Conservation (phyloP, 2,329 filamentous ascomycete genomes). For the Arthroderma sp. region DNA sequence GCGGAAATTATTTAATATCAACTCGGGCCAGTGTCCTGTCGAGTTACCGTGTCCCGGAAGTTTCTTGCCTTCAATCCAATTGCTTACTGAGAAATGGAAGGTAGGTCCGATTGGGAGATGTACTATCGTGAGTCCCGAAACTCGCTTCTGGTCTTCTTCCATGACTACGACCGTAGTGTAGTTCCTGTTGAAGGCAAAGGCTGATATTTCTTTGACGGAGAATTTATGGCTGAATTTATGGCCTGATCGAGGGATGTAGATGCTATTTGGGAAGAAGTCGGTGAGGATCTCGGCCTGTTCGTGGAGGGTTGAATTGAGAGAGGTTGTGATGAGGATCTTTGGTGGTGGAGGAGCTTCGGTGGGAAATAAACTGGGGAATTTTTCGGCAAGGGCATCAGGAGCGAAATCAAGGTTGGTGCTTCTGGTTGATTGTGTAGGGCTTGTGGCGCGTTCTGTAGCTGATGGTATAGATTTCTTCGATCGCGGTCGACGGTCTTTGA, state of each 20-base stretch:
- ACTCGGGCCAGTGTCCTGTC: constrained; percentile 79
- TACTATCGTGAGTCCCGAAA: constrained; percentile 68
- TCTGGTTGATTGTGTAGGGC: constrained; percentile 41
- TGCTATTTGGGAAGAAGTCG: constrained; percentile 64
- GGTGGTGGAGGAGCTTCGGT: constrained; percentile 44
- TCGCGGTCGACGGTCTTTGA: constrained; percentile 28
- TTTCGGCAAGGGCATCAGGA: constrained; percentile 46
- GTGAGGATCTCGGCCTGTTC: constrained; percentile 66
- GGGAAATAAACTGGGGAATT: constrained; percentile 48
- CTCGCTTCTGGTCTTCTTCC: constrained; percentile 78
- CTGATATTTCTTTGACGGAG: constrained; percentile 76
- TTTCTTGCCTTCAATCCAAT: constrained; percentile 79
- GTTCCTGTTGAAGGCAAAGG: constrained; percentile 66
- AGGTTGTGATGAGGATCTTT: constrained; percentile 86
- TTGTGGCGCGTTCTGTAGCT: constrained; percentile 39
- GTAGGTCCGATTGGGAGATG: constrained; percentile 77
- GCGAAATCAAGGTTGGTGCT: constrained; percentile 48
- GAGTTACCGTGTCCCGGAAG: constrained; percentile 82
- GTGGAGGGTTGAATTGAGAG: constrained; percentile 78
- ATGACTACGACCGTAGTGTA: constrained; percentile 77
- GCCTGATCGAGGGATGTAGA: constrained; percentile 71
- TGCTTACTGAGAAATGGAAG: constrained; percentile 81
- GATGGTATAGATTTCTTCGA: constrained; percentile 19
- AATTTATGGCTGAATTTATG: constrained; percentile 84
- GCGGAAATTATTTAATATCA: constrained; percentile 87